Evolutionary conservation across 768 basidiomycete species (phyloP).

Genomic region (Scleroderma citrinum): DNA sequence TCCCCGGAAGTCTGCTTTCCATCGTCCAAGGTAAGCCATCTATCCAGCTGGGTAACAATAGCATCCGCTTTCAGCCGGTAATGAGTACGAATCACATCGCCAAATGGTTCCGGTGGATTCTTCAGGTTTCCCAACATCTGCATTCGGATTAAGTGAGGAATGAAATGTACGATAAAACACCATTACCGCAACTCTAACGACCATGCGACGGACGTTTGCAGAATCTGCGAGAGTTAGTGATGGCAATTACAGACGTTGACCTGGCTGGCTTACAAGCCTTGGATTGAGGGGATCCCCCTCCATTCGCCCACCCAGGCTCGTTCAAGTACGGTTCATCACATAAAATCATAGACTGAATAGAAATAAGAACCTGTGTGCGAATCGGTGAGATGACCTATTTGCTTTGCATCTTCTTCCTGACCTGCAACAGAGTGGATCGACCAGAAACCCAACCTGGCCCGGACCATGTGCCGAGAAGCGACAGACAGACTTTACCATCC

Average conservation of each 20-base stretch:
- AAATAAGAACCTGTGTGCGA: constrained; percentile 62
- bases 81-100: constrained; percentile 83
- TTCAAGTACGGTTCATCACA: constrained; percentile 91
- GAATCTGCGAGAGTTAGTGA: constrained; percentile 51
- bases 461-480: constrained; percentile 85
- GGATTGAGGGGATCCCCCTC: constrained; percentile 69
- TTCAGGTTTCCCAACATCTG: constrained; percentile 85
- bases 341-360: constrained; percentile 94
- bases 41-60: constrained; percentile 67
- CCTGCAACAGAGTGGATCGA: constrained; percentile 85
- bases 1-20: constrained; percentile 52
- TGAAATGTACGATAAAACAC: constrained; percentile 4
- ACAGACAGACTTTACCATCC: constrained; percentile 94
- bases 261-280: constrained; percentile 54
- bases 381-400: not conserved
- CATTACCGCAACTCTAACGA: constrained; percentile 76
- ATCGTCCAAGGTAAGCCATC: constrained; percentile 75
- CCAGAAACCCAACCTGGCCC: constrained; percentile 94
- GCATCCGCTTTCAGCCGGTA: constrained; percentile 78
- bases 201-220: constrained; percentile 90
- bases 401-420: constrained; percentile 19
- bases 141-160: constrained; percentile 5
- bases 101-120: constrained; percentile 79
- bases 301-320: constrained; percentile 82
- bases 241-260: not conserved